phyloP scores from a whole-genome alignment of 2,329 filamentous ascomycete species.

The Arthroderma sp. region DNA sequence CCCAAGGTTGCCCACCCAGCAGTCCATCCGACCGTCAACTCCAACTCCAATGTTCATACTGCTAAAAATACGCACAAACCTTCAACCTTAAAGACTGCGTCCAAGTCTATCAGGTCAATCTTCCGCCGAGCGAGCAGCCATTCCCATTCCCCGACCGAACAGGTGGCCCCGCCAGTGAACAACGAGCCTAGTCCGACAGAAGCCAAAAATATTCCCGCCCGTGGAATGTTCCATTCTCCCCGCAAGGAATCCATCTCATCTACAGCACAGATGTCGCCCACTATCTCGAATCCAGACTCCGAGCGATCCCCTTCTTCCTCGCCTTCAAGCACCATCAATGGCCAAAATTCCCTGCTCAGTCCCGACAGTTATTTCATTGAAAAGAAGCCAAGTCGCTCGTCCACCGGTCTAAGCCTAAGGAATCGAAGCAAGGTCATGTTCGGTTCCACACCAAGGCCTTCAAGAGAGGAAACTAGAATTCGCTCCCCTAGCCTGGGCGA shows the following conservation, averaged over 20 bases:
- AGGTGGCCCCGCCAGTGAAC: background rate
- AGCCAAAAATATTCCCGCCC: background rate
- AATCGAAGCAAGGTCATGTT: constrained; percentile 17
- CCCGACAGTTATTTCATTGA: constrained; percentile 5
- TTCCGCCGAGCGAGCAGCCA: constrained; percentile 11
- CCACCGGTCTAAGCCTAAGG: constrained; percentile 14
- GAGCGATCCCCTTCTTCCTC: constrained; percentile 24
- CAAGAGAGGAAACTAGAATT: constrained; percentile 11
- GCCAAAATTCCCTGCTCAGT: constrained; percentile 7
- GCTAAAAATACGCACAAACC: constrained; percentile 4
- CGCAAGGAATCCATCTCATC: constrained; percentile 24
- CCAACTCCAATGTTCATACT: background rate
- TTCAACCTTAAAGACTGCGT: constrained; percentile 11
- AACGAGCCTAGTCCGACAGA: constrained; percentile 1
- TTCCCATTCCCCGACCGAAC: background rate
- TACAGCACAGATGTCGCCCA: constrained; percentile 23
- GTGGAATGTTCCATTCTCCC: constrained; percentile 4
- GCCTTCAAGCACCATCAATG: constrained; percentile 20
- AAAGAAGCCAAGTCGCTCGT: constrained; percentile 11
- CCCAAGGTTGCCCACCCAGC: constrained; percentile 4
- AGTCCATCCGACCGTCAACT: background rate
- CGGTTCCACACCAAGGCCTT: constrained; percentile 12
- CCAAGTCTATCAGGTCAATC: constrained; percentile 13
- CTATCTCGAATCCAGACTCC: constrained; percentile 23
- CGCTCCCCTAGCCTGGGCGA: constrained; percentile 17